phyloP scores from a whole-genome alignment of 2,329 filamentous ascomycete genomes.

The Hymenotorrendiella dingleyae region DNA sequence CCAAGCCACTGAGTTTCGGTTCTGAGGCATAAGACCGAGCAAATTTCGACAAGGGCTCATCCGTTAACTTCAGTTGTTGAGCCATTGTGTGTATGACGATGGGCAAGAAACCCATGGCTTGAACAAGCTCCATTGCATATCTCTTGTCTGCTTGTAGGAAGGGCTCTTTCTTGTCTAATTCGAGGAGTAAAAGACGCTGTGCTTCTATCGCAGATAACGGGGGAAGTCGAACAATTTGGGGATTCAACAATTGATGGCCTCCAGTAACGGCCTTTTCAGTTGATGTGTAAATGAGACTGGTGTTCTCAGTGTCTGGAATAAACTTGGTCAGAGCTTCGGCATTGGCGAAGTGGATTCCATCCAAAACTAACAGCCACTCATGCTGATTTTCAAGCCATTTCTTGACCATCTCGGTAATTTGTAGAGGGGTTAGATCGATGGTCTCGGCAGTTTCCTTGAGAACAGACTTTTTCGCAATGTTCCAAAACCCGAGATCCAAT shows the following conservation, averaged over 20 bases:
- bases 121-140: conserved; percentile 56
- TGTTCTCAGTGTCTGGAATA: conserved; percentile 58
- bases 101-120: conserved; percentile 58
- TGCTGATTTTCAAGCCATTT: conserved; percentile 55
- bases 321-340: conserved; percentile 50
- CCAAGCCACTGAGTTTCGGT: conserved; percentile 45
- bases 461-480: conserved; percentile 54
- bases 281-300: conserved; percentile 63
- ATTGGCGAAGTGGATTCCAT: conserved; percentile 57
- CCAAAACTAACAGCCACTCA: conserved; percentile 63
- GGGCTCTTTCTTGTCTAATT: conserved; percentile 53
- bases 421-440: conserved; percentile 32
- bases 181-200: conserved; percentile 53
- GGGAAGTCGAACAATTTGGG: conserved; percentile 48
- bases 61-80: conserved; percentile 53
- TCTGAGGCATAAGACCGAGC: conserved; percentile 51
- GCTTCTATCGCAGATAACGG: conserved; percentile 51
- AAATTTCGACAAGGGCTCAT: conserved; percentile 56
- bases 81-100: conserved; percentile 63
- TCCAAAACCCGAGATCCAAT: conserved; percentile 57
- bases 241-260: conserved; percentile 54
- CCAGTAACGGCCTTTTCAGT: conserved; percentile 52
- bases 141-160: conserved; percentile 45
- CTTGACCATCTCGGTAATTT: conserved; percentile 51
- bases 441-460: conserved; percentile 32